Evolutionary conservation across 805 yeast genomes (phyloP).

Genomic region (Candida easanensis): DNA sequence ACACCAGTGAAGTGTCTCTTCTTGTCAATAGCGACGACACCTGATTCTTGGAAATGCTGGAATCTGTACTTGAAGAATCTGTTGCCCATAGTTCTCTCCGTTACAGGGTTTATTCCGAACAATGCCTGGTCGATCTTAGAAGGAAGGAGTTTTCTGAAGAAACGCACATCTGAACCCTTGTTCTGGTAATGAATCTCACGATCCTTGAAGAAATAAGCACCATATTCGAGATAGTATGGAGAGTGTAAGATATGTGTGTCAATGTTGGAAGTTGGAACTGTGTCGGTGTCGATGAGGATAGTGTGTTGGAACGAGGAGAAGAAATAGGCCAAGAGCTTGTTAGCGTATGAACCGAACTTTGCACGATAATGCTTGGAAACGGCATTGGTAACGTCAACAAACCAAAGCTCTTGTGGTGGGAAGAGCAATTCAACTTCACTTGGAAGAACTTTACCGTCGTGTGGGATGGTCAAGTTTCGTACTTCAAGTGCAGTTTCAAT

Average conservation of each 20-base stretch:
- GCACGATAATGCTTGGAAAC: constrained; percentile 17
- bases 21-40: constrained; percentile 44
- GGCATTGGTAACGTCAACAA: constrained; percentile 31
- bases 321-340: constrained; percentile 45
- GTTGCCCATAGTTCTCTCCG: constrained; percentile 36
- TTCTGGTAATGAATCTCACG: constrained; percentile 34
- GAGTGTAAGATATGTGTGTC: constrained; percentile 33
- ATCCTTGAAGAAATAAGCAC: constrained; percentile 46
- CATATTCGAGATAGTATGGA: constrained; percentile 31
- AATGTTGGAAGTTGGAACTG: constrained; percentile 41
- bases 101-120: constrained; percentile 34
- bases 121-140: constrained; percentile 34
- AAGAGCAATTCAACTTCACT: constrained; percentile 17
- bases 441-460: neutral
- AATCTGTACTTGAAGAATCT: constrained; percentile 38
- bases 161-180: constrained; percentile 27
- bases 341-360: constrained; percentile 39
- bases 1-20: constrained; percentile 47
- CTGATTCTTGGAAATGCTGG: constrained; percentile 43
- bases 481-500: constrained; percentile 3
- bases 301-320: constrained; percentile 49
- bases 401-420: constrained; percentile 39
- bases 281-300: constrained; percentile 51
- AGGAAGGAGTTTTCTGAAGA: constrained; percentile 46
- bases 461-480: constrained; percentile 10